These are phyloP conservation scores for Tetraselmis chui DNA, from an alignment of 139 green algal genomes.

Conservation along the genomic window DNA sequence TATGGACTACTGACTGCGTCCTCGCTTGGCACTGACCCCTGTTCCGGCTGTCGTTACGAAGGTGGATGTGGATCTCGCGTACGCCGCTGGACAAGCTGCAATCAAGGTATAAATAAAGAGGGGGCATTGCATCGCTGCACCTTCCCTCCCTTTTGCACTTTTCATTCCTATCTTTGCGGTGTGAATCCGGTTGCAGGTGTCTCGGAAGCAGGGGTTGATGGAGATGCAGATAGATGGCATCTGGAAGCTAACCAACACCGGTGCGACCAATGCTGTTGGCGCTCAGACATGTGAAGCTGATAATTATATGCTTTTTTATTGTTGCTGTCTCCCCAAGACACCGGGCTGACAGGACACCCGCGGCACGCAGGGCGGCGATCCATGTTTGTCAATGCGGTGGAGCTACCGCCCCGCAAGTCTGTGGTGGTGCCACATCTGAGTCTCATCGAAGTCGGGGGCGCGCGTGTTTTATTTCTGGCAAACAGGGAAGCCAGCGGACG, in stretches of 20 bases:
- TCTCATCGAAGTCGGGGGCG: neutral
- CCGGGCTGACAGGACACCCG: neutral
- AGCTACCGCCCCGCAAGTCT: neutral
- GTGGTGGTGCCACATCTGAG: neutral
- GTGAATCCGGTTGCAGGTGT: neutral
- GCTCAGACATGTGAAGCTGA: too few species aligned
- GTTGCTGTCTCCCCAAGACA: too few species aligned
- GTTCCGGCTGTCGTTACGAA: neutral
- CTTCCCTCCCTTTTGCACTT: too few species aligned
- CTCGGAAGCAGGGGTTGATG: neutral
- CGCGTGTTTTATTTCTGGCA: neutral
- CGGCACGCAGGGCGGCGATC: neutral
- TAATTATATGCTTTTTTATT: too few species aligned
- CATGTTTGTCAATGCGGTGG: neutral
- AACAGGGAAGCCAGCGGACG: neutral
- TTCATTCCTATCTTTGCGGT: too few species aligned
- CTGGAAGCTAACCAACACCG: neutral
- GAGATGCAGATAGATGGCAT: neutral
- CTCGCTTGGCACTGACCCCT: neutral
- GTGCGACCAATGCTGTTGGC: neutral
- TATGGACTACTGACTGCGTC: too few species aligned
- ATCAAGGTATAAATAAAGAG: too few species aligned
- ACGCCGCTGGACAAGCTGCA: neutral
- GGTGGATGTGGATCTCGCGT: neutral
- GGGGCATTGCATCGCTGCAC: too few species aligned